phyloP scores from a whole-genome alignment of 2,329 filamentous ascomycete species.

The Alternaria sp. region DNA sequence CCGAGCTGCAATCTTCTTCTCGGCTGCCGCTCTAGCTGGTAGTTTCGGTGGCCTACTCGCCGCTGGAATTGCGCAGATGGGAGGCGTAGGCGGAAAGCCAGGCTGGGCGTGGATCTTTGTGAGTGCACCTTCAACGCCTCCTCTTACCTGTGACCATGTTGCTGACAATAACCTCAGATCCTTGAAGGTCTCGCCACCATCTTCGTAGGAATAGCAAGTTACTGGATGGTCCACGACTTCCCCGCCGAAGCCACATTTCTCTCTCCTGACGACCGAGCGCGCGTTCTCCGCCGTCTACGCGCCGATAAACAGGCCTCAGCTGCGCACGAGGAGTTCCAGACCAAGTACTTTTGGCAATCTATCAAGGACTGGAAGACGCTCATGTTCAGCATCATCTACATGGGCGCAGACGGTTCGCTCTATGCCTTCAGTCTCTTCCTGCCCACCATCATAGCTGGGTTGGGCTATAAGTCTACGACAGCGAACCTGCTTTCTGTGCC shows the following conservation, averaged over 20 bases:
- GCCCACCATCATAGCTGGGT: constrained; percentile 73
- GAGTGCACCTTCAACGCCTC: constrained; percentile 11
- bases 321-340: constrained; percentile 75
- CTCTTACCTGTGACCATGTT: neutral
- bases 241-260: constrained; percentile 79
- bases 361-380: constrained; percentile 87
- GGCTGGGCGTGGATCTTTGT: constrained; percentile 56
- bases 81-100: constrained; percentile 61
- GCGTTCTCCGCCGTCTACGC: constrained; percentile 74
- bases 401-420: constrained; percentile 72
- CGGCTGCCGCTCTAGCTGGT: constrained; percentile 78
- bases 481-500: constrained; percentile 78
- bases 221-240: constrained; percentile 81
- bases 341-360: constrained; percentile 73
- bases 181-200: constrained; percentile 75
- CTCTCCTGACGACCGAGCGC: constrained; percentile 69
- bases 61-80: constrained; percentile 73
- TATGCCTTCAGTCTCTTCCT: constrained; percentile 81
- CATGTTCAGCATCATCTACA: constrained; percentile 75
- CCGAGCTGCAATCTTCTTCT: constrained; percentile 84
- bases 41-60: constrained; percentile 78
- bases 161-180: constrained; percentile 43
- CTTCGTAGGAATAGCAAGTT: constrained; percentile 66
- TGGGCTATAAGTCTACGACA: constrained; percentile 64
- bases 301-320: constrained; percentile 77